phyloP scores from a whole-genome alignment of 129 eudicot genomes.

The Dittrichia graveolens region DNA sequence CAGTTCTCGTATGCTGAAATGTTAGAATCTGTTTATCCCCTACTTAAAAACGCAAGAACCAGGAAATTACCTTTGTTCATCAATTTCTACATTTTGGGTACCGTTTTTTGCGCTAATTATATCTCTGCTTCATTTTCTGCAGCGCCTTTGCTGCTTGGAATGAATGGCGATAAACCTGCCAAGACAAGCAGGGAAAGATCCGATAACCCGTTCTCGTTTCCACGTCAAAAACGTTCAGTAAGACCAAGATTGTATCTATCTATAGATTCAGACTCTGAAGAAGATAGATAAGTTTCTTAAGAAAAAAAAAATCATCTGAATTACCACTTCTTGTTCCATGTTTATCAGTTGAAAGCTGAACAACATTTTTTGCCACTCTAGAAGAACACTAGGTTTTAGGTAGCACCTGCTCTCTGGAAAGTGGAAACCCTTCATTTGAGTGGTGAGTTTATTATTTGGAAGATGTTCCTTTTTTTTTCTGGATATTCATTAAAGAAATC shows the following conservation, averaged over 20 bases:
- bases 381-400: conserved; percentile 21
- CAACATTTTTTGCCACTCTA: conserved; percentile 19
- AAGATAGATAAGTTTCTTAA: conserved; percentile 23
- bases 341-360: conserved; percentile 31
- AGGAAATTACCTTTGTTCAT: no score
- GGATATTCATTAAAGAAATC: background rate
- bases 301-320: background rate
- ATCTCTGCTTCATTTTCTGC: conserved; percentile 25
- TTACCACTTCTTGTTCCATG: conserved; percentile 5
- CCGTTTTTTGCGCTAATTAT: background rate
- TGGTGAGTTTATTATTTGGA: background rate
- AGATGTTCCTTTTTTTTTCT: background rate
- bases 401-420: conserved; percentile 23
- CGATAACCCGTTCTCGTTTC: conserved; percentile 67
- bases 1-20: no score
- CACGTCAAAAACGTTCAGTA: conserved; percentile 81
- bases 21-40: no score
- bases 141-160: conserved; percentile 74
- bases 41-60: no score
- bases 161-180: conserved; percentile 52
- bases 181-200: conserved; percentile 64
- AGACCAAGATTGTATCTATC: conserved; percentile 71
- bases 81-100: background rate
- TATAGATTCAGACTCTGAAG: conserved; percentile 82
- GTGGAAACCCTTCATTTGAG: conserved; percentile 5